These are phyloP conservation scores for Apiotrichum gracile DNA, from an alignment of 1,284 basidiomycete genomes.

Conservation along the genomic window DNA sequence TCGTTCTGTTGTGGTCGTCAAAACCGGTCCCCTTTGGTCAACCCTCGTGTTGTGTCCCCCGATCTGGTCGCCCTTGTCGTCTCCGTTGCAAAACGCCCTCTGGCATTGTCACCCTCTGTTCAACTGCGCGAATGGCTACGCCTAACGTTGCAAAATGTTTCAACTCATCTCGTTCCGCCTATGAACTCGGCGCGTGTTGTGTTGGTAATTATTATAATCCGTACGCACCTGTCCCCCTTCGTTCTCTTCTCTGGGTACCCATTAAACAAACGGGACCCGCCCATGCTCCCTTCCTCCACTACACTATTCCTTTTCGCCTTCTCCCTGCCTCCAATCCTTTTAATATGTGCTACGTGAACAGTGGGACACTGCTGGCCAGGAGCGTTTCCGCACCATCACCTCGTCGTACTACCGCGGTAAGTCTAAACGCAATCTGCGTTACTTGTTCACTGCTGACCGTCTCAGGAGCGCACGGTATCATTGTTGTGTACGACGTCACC, in stretches of 20 bases:
- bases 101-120: slow-evolving; percentile 1
- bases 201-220: slow-evolving; percentile 16
- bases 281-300: slow-evolving; percentile 8
- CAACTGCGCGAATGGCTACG: neutral
- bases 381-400: slow-evolving; percentile 95
- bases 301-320: slow-evolving; percentile 12
- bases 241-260: neutral
- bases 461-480: slow-evolving; percentile 84
- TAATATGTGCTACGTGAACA: slow-evolving; percentile 42
- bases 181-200: slow-evolving; percentile 25
- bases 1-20: neutral
- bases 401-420: slow-evolving; percentile 81
- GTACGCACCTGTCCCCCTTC: slow-evolving; percentile 16
- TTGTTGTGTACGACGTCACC: slow-evolving; percentile 98
- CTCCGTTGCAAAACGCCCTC: neutral
- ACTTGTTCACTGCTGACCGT: neutral
- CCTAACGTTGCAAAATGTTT: slow-evolving; percentile 5
- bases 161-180: slow-evolving; percentile 17
- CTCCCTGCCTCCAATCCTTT: slow-evolving; percentile 15
- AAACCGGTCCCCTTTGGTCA: neutral
- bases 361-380: slow-evolving; percentile 99
- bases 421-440: neutral
- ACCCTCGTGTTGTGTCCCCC: neutral
- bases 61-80: neutral
- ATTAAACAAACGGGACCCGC: neutral